phyloP scores from a whole-genome alignment of 2,329 filamentous ascomycete species.

The Aspergillus transmontanensis region DNA sequence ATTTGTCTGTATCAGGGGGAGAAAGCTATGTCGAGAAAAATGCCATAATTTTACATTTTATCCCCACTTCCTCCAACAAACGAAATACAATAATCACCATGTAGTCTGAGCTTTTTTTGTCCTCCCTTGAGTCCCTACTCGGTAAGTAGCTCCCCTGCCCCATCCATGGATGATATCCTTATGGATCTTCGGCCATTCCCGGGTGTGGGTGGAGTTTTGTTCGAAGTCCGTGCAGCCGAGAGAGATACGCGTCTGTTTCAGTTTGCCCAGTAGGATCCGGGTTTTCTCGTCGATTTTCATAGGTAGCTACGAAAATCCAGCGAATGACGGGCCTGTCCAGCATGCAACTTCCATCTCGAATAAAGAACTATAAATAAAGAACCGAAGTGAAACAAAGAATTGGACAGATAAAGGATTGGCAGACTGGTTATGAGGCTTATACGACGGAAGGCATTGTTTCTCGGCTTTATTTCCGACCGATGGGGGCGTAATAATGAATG shows the following conservation, averaged over 20 bases:
- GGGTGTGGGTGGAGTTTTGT: conserved; percentile 23
- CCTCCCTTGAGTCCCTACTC: not conserved
- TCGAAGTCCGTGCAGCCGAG: conserved; percentile 37
- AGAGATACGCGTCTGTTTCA: conserved; percentile 41
- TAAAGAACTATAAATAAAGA: not conserved
- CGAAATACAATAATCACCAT: not conserved
- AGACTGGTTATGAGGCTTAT: not conserved
- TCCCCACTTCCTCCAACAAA: not conserved
- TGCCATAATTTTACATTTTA: not conserved
- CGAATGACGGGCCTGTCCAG: not conserved
- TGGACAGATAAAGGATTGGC: not conserved
- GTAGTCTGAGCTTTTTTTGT: not conserved
- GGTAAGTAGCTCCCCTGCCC: not conserved
- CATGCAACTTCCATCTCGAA: not conserved
- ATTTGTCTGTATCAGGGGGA: not conserved
- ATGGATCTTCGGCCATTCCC: conserved; percentile 27
- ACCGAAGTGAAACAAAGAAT: not conserved
- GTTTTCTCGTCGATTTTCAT: not conserved
- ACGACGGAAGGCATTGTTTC: not conserved
- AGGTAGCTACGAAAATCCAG: not conserved
- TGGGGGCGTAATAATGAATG: not conserved
- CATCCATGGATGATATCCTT: not conserved
- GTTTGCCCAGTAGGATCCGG: conserved; percentile 18
- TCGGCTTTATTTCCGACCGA: conserved; percentile 4
- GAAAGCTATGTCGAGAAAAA: not conserved